Conservation (phyloP, 768 basidiomycete genomes). For the Tephrocybe sp. region DNA sequence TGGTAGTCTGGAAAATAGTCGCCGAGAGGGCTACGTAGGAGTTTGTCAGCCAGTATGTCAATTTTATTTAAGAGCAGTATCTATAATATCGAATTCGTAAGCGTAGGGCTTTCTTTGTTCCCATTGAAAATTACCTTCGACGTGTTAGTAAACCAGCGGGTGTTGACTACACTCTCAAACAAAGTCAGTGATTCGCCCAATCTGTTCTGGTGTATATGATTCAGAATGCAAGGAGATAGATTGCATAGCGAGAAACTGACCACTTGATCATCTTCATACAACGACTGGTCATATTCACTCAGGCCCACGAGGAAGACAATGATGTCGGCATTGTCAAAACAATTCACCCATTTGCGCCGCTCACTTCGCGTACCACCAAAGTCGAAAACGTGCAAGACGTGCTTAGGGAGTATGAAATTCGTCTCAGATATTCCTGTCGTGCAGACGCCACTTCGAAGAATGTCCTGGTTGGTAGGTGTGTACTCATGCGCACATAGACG, state of each 20-base stretch:
- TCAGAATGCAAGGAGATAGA: conserved; percentile 1
- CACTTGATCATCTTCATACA: background rate
- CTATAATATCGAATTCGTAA: conserved; percentile 33
- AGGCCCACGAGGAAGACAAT: conserved; percentile 88
- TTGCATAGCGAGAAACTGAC: conserved; percentile 39
- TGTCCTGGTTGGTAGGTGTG: conserved; percentile 91
- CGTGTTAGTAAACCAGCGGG: conserved; percentile 92
- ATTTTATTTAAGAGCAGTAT: conserved; percentile 95
- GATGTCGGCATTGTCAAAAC: conserved; percentile 89
- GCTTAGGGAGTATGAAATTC: conserved; percentile 87
- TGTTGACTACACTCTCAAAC: conserved; percentile 96
- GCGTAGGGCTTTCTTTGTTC: too few species aligned
- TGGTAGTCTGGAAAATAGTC: conserved; percentile 89
- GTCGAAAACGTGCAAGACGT: conserved; percentile 89
- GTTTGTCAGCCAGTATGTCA: conserved; percentile 90
- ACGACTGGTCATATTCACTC: conserved; percentile 79
- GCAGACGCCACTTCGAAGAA: conserved; percentile 87
- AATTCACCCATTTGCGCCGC: conserved; percentile 92
- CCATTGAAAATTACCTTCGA: conserved; percentile 74
- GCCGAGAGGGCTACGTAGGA: conserved; percentile 74
- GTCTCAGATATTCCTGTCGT: conserved; percentile 97
- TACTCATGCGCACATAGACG: conserved; percentile 75
- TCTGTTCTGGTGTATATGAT: conserved; percentile 68
- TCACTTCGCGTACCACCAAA: conserved; percentile 85
- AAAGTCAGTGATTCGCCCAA: conserved; percentile 94